phyloP scores from a whole-genome alignment of 1,284 basidiomycete genomes.

The Fomitopsis schrenkii region DNA sequence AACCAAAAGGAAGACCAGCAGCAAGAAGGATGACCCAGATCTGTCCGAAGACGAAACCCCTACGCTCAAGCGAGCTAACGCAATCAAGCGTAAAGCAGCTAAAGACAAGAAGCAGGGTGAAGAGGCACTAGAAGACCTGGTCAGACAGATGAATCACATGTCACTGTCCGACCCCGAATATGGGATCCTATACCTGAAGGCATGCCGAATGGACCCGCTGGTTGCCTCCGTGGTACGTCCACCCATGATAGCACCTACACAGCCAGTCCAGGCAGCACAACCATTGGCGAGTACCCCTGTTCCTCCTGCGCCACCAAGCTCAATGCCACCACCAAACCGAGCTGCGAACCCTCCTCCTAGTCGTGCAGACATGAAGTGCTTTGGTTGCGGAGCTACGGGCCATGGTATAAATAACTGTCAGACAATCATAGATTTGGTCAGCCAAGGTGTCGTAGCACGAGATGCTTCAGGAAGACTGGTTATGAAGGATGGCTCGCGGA shows the following conservation, averaged over 20 bases:
- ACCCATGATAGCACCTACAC: neutral
- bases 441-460: neutral
- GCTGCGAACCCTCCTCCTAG: neutral
- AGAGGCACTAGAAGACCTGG: neutral
- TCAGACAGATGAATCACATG: neutral
- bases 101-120: neutral
- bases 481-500: neutral
- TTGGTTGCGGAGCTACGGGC: neutral
- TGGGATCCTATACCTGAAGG: neutral
- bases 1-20: neutral
- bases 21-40: neutral
- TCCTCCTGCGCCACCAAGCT: too few species aligned
- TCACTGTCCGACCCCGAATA: neutral
- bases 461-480: neutral
- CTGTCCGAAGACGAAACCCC: neutral
- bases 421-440: neutral
- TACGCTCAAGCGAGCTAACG: neutral
- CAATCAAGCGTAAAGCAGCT: neutral
- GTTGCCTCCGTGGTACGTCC: neutral
- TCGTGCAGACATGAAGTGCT: neutral
- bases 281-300: too few species aligned
- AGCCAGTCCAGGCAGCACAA: too few species aligned
- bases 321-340: too few species aligned
- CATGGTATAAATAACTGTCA: neutral
- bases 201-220: neutral